Base-by-base conservation (phyloP, 768 basidiomycete species). In the Russula lepida region DNA sequence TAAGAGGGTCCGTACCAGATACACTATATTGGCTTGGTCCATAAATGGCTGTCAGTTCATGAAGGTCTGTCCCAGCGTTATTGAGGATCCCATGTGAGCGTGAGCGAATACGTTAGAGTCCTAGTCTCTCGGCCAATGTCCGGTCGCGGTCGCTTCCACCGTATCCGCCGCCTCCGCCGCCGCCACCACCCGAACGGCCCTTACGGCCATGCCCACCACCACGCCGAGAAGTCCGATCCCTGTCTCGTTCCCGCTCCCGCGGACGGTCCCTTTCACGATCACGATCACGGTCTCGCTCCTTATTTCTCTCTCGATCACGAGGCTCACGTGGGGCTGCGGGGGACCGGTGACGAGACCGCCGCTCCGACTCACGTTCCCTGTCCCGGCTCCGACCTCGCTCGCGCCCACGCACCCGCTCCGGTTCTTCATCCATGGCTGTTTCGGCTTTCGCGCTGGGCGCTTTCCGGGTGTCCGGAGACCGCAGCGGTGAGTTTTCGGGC, bases 51-150 rank as follows among this genome's bases (percentile, higher is more conserved):
- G 43, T 64, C 60, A 49, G 30, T 49, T 60, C 60, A 60, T 53
- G 59, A 57, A 64, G 63, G 67, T 69, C 68, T 64, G 56, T 66
- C 56, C 56, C 46, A 58, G 52, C 49, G 60, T 51, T 46, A 56
- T 61, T 61, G 59, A 39, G 32, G 54, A 30, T 56, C 52, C 41
- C 19, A 56, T 52, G 30, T 55, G 50, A 65, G 63, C 65, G 30
- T 55, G 50, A 65, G 63, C 65, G 58, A 56, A 61, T 55, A 48
- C 49, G 67, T 80, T 74, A 88, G 46, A 89, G 78, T 72, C 89
- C 89, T 85, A 92, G 81, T 69, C 89, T 77, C 74, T 91, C 88
- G 72, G 85, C 86, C 77, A 92, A 84, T 78, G 89, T 88, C 81
- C 89, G 88, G 77, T 88, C 85, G 48, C 76, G 76, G 64, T 72